phyloP scores from a whole-genome alignment of 2,329 filamentous ascomycete species.

The Penicillium verrucosum region DNA sequence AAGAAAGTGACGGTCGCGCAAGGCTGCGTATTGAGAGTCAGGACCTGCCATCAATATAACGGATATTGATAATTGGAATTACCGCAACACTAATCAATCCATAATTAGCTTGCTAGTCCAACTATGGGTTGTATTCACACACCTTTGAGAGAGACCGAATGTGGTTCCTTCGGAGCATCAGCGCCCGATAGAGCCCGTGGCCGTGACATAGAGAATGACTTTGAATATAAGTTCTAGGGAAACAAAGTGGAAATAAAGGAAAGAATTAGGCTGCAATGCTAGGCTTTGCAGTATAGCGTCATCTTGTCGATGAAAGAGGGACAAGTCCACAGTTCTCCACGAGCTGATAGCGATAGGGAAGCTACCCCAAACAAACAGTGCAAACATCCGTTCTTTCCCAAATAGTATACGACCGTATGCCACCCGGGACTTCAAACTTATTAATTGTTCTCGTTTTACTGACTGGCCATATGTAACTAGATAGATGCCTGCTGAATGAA shows the following conservation, averaged over 20 bases:
- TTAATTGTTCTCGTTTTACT: not conserved
- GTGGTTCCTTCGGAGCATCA: constrained; percentile 64
- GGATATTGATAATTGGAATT: constrained; percentile 12
- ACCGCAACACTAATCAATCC: constrained; percentile 39
- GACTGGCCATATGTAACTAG: not conserved
- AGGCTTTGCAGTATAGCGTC: constrained; percentile 3
- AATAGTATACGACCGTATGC: not conserved
- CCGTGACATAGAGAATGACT: constrained; percentile 38
- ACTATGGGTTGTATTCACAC: constrained; percentile 12
- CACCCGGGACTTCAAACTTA: not conserved
- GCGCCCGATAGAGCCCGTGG: constrained; percentile 42
- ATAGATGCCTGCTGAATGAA: not conserved
- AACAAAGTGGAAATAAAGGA: not conserved
- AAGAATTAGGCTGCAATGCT: not conserved
- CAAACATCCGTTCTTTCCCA: constrained; percentile 14
- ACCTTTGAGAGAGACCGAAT: constrained; percentile 74
- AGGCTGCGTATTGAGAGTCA: constrained; percentile 54
- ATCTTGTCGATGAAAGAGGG: constrained; percentile 12
- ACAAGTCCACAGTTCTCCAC: constrained; percentile 4
- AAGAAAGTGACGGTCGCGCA: constrained; percentile 61
- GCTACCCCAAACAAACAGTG: constrained; percentile 25
- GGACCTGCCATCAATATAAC: not conserved
- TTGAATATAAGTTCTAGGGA: not conserved
- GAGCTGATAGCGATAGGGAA: constrained; percentile 19
- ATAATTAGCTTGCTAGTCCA: not conserved